phyloP scores from a whole-genome alignment of 2,329 filamentous ascomycete genomes.

The Colletotrichum plurivorum region DNA sequence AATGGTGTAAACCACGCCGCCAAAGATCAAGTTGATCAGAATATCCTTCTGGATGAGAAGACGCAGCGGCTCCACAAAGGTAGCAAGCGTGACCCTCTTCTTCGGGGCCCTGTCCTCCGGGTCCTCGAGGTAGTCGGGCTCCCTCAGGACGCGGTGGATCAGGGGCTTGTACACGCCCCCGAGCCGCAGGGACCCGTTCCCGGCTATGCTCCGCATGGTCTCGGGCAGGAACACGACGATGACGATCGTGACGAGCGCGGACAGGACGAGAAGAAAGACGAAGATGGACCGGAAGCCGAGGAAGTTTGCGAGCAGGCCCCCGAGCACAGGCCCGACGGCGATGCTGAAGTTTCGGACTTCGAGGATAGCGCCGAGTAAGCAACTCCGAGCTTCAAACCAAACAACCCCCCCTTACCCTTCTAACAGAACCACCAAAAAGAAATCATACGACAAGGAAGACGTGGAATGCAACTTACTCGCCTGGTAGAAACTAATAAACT shows the following conservation, averaged over 20 bases:
- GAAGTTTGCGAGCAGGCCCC: slow-evolving; percentile 47
- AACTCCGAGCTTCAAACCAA: not conserved
- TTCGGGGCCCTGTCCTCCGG: slow-evolving; percentile 25
- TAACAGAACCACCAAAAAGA: not conserved
- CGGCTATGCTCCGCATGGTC: slow-evolving; percentile 47
- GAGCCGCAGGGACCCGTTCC: slow-evolving; percentile 45
- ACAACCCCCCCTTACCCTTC: not conserved
- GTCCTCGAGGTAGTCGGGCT: slow-evolving; percentile 38
- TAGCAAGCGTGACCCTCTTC: slow-evolving; percentile 47
- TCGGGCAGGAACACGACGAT: slow-evolving; percentile 47
- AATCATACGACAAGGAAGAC: not conserved
- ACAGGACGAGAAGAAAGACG: slow-evolving; percentile 36
- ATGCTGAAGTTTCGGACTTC: slow-evolving; percentile 48
- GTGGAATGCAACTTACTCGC: slow-evolving; percentile 44
- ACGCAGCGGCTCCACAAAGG: slow-evolving; percentile 53
- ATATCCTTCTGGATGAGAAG: slow-evolving; percentile 60
- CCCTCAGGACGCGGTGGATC: slow-evolving; percentile 35
- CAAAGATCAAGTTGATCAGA: slow-evolving; percentile 58
- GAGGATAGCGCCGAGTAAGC: slow-evolving; percentile 24
- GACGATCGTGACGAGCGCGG: slow-evolving; percentile 30
- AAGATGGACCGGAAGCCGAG: slow-evolving; percentile 50
- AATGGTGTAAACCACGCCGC: slow-evolving; percentile 52
- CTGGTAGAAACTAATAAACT: slow-evolving; percentile 50
- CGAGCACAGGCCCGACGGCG: slow-evolving; percentile 51
- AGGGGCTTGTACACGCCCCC: slow-evolving; percentile 47